phyloP scores from a whole-genome alignment of 2,329 filamentous ascomycete genomes.

The Claviceps monticola region DNA sequence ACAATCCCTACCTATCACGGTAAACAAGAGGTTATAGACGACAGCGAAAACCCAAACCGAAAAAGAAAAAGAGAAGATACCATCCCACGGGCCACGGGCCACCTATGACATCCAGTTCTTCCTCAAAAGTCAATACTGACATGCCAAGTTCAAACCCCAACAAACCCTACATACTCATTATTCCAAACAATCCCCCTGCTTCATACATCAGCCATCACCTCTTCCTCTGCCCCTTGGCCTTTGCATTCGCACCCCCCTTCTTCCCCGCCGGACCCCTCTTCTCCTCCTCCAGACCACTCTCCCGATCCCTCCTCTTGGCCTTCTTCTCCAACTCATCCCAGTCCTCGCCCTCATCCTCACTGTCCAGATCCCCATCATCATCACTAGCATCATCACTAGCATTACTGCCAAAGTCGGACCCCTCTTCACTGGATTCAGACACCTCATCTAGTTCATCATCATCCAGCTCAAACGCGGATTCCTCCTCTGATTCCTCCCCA shows the following conservation, averaged over 20 bases:
- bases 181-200: neutral
- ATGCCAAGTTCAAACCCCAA: neutral
- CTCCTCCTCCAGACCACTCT: slow-evolving; percentile 37
- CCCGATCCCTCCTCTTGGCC: slow-evolving; percentile 71
- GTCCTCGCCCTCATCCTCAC: slow-evolving; percentile 70
- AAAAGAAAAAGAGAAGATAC: too few species aligned
- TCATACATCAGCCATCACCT: slow-evolving; percentile 12
- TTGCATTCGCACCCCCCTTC: slow-evolving; percentile 43
- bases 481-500: slow-evolving; percentile 68
- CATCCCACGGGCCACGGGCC: too few species aligned
- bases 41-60: too few species aligned
- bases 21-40: too few species aligned
- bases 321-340: slow-evolving; percentile 94
- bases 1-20: too few species aligned
- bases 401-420: slow-evolving; percentile 87
- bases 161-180: neutral
- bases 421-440: slow-evolving; percentile 64
- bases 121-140: neutral
- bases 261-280: slow-evolving; percentile 42
- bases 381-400: slow-evolving; percentile 60
- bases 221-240: slow-evolving; percentile 43
- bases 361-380: slow-evolving; percentile 47
- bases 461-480: slow-evolving; percentile 82
- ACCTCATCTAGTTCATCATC: slow-evolving; percentile 77
- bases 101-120: too few species aligned